phyloP scores from a whole-genome alignment of 225 moss, liverwort and hornwort genomes.

The Pseudisothecium myosuroides region DNA sequence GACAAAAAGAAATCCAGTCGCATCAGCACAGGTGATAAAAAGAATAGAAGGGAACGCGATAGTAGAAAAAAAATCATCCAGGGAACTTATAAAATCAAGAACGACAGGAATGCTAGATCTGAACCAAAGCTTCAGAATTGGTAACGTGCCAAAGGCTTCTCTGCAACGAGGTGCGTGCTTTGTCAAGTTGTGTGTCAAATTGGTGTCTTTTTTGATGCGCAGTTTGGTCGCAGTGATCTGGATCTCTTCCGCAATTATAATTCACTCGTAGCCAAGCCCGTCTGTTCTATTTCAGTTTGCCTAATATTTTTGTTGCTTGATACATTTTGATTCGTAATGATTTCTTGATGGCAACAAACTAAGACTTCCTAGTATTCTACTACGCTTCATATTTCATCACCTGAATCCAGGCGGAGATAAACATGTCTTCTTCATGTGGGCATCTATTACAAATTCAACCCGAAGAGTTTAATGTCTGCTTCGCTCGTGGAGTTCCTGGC shows the following conservation, averaged over 20 bases:
- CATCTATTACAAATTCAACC: neutral
- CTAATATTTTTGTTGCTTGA: neutral
- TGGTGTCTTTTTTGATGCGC: neutral
- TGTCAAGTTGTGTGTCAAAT: neutral
- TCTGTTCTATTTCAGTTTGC: neutral
- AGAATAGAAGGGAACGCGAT: neutral
- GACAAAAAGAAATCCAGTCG: slow-evolving; percentile 20
- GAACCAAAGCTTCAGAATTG: neutral
- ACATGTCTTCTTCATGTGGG: neutral
- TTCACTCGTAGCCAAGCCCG: neutral
- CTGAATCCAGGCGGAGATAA: neutral
- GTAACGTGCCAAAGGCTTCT: neutral
- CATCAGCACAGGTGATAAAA: neutral
- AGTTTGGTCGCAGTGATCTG: neutral
- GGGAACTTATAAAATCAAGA: neutral
- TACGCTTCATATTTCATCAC: neutral
- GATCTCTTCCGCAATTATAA: neutral
- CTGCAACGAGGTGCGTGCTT: slow-evolving; percentile 19
- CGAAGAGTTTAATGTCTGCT: neutral
- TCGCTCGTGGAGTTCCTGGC: neutral
- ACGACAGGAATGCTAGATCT: slow-evolving; percentile 1
- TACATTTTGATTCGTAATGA: neutral
- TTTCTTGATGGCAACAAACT: neutral
- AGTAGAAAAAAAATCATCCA: neutral
- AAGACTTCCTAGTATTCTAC: neutral